Evolutionary conservation across 1,284 basidiomycete genomes (phyloP).

Genomic region (Pseudozyma tsukubaensis): DNA sequence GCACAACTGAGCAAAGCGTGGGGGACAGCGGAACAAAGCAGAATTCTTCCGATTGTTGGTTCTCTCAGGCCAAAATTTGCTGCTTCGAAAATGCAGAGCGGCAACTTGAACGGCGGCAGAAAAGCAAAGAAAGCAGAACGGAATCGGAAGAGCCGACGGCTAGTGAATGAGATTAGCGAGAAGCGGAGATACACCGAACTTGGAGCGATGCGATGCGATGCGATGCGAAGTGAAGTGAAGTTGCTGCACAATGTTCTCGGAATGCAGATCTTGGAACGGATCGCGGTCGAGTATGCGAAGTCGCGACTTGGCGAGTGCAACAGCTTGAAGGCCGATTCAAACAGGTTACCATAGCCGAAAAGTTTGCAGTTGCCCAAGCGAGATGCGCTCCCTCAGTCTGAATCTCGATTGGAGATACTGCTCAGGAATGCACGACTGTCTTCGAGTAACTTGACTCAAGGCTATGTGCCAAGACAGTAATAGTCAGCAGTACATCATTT

Average conservation of each 20-base stretch:
- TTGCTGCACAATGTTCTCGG: constrained; percentile 4
- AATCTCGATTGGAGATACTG: too few species aligned
- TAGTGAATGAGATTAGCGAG: neutral
- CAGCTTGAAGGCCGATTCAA: neutral
- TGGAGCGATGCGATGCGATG: neutral
- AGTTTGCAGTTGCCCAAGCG: neutral
- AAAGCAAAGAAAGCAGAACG: neutral
- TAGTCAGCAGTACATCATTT: too few species aligned
- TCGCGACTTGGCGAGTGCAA: neutral
- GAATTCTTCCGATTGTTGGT: neutral
- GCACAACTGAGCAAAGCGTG: neutral
- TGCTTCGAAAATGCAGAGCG: neutral
- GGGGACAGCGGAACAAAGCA: neutral
- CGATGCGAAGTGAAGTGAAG: neutral
- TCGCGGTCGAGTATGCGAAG: neutral
- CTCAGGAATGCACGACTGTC: too few species aligned
- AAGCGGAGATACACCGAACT: constrained; percentile 2
- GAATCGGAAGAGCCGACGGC: neutral
- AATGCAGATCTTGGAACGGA: constrained; percentile 12
- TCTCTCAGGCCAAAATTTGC: neutral
- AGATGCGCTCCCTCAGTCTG: neutral
- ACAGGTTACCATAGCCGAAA: constrained; percentile 3
- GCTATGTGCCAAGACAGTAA: too few species aligned
- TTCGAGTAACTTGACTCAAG: too few species aligned
- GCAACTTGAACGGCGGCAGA: neutral